A percentile compares a stretch with the other conserved stretches of the same genome.
Evolutionary conservation across 2,329 filamentous ascomycete genomes (phyloP).

Genomic region (Pseudogymnoascus sp.): DNA sequence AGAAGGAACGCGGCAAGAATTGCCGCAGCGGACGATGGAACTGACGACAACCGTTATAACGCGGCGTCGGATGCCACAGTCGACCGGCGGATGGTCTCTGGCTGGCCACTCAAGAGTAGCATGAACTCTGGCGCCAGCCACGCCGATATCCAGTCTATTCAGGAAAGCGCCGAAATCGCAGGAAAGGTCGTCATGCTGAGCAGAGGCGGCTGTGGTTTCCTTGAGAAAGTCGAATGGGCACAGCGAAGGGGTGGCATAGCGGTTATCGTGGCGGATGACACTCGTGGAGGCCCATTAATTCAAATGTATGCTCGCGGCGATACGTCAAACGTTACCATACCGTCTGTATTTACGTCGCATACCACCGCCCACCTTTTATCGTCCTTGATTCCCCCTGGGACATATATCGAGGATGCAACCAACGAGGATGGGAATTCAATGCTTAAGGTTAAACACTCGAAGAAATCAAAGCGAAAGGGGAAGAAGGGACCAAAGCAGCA

Average conservation of each 20-base stretch:
- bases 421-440: constrained; percentile 51
- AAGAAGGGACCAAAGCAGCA: constrained; percentile 25
- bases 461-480: constrained; percentile 19
- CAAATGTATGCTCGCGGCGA: constrained; percentile 99
- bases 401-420: constrained; percentile 50
- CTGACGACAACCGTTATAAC: constrained; percentile 49
- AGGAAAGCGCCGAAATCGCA: constrained; percentile 84
- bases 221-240: constrained; percentile 96
- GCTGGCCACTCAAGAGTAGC: constrained; percentile 13
- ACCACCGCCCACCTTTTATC: constrained; percentile 91
- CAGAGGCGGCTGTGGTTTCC: constrained; percentile 87
- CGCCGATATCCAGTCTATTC: constrained; percentile 83
- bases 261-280: constrained; percentile 89
- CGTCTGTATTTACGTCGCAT: constrained; percentile 87
- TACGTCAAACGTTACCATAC: constrained; percentile 89
- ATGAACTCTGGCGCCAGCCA: constrained; percentile 35
- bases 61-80: not conserved
- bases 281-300: constrained; percentile 77
- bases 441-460: constrained; percentile 41
- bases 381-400: constrained; percentile 68
- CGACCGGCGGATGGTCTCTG: not conserved
- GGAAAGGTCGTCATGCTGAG: constrained; percentile 90
- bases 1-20: constrained; percentile 27
- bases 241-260: constrained; percentile 83
- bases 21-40: constrained; percentile 56